Evolutionary conservation across 148 eudicot genomes (phyloP), one percentile per base, ranked within the genome.

Genomic region (Persicaria tinctoria): DNA sequence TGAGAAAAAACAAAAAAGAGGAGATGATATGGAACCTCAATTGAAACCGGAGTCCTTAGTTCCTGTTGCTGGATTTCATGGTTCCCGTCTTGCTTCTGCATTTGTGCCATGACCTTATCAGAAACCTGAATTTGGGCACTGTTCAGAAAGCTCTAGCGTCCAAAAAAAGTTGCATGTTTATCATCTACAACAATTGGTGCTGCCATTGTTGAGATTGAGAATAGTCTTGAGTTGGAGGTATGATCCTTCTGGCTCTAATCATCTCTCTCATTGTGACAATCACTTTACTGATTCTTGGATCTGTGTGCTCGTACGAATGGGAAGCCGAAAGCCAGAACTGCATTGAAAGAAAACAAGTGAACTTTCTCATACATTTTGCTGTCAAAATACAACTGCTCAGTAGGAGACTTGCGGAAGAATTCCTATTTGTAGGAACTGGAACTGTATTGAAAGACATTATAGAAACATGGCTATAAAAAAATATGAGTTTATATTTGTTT

Each of bases 81-180:
- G 97, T 77, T 95, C 99, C 66, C 94, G 91, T 53, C 93, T 92
- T 78, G 99, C 96, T 80, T 90, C 97, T 41, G 97, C 91, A 74
- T 89, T 85, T 70, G 73, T 90, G 51, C 88, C 91, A 77, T 86
- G 97, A 69, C 96, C 94, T 62, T 89, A 79, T 70, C 92, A 89
- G 73, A 79, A 81, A 18, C 48, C 79, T 49, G 84, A 78, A 45
- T 45, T 23, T 46, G 32, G 54, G 47, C 54, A 71, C 13, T 16
- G 59, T 17, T 8, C 27, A 48, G n/a, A 16, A 20, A 16, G 4
- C 16, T 12, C 79, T 68, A 13, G 20, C 86, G 84, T 74, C 82
- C 87, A 70, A 51, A 38, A 66, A 95, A 92, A 80, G 83, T 76
- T 72, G 84, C 90, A 73, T 89, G 91, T 54, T 44, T 76, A 50